Evolutionary conservation across 805 yeast genomes (phyloP), one percentile per base, ranked within the genome.

Genomic region (Candida tibetensis): DNA sequence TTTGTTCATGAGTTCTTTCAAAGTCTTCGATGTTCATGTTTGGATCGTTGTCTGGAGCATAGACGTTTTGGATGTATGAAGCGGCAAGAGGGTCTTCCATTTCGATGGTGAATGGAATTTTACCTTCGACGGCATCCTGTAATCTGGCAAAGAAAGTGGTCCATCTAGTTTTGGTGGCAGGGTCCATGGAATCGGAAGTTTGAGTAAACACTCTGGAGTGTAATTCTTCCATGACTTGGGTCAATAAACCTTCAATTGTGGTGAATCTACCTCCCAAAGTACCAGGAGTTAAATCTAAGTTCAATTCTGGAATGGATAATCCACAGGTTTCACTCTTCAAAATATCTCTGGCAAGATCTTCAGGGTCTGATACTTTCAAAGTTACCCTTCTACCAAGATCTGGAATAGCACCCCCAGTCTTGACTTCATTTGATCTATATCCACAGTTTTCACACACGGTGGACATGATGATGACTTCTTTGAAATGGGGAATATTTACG

Each of bases 211-310:
- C 95, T 63, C 95, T 79, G 7, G 82, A 66, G 54, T 88, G 85
- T 46, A 93, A 76, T 62, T 93, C 98, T 44, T 89, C 97, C 50
- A 78, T 70, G 7, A 93, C 97, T 64, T 93, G 97, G 30, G 79
- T 73, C 49, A 93, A 66, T 39, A 93, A 73, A 45, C 99, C 99
- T 67, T 93, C 99, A 46, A 93, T 70, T 12, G 99, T 93, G 32
- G 99, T 93, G 71, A 93, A 93, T 58, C 99, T 78, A 41, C 99
- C 99, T 44, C 99, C 99, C 36, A 93, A 72, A 2, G 99, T 93
- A 43, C 99, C 99, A 28, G 95, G 90, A 12, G 90, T 87, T 54
- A 93, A 77, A 62, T 93, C 99, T 49, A 93, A 75, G 55, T 78
- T 79, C 44, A 93, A 72, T 66, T 93, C 99, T 4, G 99, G 98